Percentiles rank a stretch among this genome's conserved stretches.
phyloP scores from a whole-genome alignment of 2,329 filamentous ascomycete species.

The Orbilia blumenaviensis region DNA sequence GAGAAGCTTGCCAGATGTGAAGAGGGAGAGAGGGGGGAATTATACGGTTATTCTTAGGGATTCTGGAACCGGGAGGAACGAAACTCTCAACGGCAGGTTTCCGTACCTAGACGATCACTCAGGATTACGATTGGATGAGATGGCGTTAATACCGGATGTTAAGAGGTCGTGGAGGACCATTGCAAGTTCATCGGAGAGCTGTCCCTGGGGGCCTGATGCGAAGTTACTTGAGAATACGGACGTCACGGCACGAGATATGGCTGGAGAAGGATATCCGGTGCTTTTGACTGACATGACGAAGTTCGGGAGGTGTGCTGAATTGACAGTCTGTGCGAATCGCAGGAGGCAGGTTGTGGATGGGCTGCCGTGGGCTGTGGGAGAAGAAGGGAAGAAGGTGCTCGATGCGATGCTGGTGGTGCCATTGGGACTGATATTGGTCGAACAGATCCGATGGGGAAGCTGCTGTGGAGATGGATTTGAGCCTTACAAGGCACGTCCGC shows the following conservation, averaged over 20 bases:
- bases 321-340: conserved; percentile 47
- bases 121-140: conserved; percentile 29
- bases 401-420: conserved; percentile 42
- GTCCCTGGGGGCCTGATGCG: conserved; percentile 35
- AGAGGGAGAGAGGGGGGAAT: conserved; percentile 22
- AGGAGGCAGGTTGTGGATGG: conserved; percentile 25
- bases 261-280: conserved; percentile 30
- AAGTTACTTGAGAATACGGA: conserved; percentile 39
- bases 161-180: conserved; percentile 27
- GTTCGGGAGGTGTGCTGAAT: conserved; percentile 23
- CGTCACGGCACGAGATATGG: conserved; percentile 9
- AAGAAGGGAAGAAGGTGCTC: conserved; percentile 23
- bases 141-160: conserved; percentile 39
- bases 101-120: conserved; percentile 33
- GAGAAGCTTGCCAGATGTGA: conserved; percentile 20
- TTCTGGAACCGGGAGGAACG: not conserved
- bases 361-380: conserved; percentile 20
- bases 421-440: conserved; percentile 35
- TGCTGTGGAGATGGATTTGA: conserved; percentile 46
- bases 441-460: conserved; percentile 44
- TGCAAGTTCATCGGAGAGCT: not conserved
- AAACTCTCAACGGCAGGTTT: conserved; percentile 20
- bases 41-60: conserved; percentile 27
- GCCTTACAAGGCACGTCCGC: not conserved
- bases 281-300: conserved; percentile 45